These are phyloP conservation scores for Colletotrichum kahawae DNA, from an alignment of 2,329 filamentous ascomycete species.

Conservation along the genomic window DNA sequence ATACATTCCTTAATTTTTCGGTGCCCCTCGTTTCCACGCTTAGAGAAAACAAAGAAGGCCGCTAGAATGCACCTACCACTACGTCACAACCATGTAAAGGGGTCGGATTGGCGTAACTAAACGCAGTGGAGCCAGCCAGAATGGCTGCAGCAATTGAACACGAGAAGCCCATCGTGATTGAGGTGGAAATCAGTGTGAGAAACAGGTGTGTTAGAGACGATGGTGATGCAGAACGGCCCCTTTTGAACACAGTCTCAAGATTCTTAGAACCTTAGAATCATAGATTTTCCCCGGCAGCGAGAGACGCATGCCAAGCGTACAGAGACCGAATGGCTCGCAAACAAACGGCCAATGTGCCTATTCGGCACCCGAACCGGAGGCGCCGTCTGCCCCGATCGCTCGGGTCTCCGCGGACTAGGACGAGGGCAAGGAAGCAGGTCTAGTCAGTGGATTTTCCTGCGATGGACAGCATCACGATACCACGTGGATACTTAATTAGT, in stretches of 20 bases:
- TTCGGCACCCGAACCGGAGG: not conserved
- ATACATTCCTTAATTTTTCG: fast-evolving
- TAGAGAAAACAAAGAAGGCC: not conserved
- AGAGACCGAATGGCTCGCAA: not conserved
- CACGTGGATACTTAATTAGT: not conserved
- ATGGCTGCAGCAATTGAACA: not conserved
- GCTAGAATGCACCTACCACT: not conserved
- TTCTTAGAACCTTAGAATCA: not conserved
- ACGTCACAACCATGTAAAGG: not conserved
- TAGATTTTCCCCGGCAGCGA: fast-evolving
- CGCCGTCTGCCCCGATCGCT: fast-evolving
- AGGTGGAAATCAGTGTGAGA: not conserved
- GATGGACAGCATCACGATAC: not conserved
- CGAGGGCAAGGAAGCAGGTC: not conserved
- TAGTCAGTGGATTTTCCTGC: not conserved
- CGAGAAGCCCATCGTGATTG: not conserved
- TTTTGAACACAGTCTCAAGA: not conserved
- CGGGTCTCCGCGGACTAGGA: not conserved
- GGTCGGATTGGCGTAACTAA: not conserved
- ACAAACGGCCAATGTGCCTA: fast-evolving
- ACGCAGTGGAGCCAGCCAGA: not conserved
- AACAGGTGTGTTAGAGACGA: not conserved
- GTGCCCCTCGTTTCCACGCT: not conserved
- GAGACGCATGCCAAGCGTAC: fast-evolving
- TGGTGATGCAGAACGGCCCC: not conserved